Conservation (phyloP, 805 yeast genomes). For the Lipomyces mesembrius region DNA sequence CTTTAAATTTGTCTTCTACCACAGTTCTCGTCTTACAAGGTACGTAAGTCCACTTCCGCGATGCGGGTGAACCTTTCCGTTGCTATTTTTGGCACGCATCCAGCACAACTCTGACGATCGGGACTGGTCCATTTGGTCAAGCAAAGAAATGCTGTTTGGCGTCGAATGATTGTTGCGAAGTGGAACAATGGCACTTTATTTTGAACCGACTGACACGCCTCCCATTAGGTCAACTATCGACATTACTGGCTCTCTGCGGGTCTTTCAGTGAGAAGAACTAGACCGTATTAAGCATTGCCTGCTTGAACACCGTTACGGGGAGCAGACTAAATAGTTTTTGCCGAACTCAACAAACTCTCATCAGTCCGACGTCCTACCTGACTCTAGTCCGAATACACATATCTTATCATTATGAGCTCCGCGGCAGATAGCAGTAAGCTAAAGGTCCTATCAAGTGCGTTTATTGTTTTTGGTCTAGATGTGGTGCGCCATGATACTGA, state of each 20-base stretch:
- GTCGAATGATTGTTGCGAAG: background rate
- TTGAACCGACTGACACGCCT: background rate
- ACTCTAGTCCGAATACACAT: background rate
- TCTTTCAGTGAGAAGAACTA: background rate
- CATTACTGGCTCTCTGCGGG: background rate
- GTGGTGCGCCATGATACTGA: background rate
- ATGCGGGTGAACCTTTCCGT: background rate
- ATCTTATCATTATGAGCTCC: background rate
- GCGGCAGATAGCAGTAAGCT: conserved; percentile 21
- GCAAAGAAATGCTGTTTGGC: background rate
- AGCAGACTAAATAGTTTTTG: background rate
- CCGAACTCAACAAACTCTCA: background rate
- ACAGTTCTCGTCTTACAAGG: background rate
- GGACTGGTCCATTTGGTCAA: background rate
- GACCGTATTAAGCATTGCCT: background rate
- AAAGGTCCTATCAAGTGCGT: conserved; percentile 24
- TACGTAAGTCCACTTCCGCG: background rate
- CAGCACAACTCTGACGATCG: background rate
- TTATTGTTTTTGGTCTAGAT: background rate
- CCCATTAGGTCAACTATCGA: background rate
- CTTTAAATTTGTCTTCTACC: background rate
- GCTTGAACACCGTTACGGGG: background rate
- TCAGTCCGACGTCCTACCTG: background rate
- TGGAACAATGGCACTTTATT: background rate
- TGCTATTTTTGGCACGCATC: background rate